These are phyloP conservation scores for Houttuynia cordata DNA, from an alignment of 164 flowering plant genomes.

Conservation along the genomic window DNA sequence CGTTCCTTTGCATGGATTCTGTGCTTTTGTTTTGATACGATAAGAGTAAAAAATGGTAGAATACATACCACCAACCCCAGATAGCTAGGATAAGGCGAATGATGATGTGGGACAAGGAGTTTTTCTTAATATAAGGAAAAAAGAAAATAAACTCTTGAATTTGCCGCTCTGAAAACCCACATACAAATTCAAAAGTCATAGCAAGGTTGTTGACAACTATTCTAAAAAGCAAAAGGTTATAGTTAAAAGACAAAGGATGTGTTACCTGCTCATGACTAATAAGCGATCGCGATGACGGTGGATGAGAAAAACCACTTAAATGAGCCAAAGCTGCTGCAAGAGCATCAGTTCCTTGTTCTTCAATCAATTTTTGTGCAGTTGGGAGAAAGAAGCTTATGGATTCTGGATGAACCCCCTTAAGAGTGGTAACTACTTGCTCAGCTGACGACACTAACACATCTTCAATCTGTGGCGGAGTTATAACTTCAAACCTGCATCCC, in stretches of 20 bases:
- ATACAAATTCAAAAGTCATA: background rate
- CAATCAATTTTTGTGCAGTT: conserved; percentile 59
- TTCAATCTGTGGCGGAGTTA: conserved; percentile 65
- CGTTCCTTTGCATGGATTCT: too few relatives aligned
- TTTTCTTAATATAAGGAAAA: too few relatives aligned
- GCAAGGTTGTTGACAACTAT: background rate
- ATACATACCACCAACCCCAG: too few relatives aligned
- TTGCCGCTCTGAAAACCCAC: too few relatives aligned
- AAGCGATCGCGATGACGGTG: conserved; percentile 90
- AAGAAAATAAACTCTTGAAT: too few relatives aligned
- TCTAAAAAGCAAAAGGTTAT: background rate
- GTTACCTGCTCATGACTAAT: conserved; percentile 82
- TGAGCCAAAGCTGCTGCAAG: conserved; percentile 98
- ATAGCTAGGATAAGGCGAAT: too few relatives aligned
- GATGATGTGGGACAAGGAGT: too few relatives aligned
- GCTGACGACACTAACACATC: conserved; percentile 82
- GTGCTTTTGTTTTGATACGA: too few relatives aligned
- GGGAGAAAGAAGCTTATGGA: conserved; percentile 72
- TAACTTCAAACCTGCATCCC: conserved; percentile 79
- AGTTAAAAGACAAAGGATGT: background rate
- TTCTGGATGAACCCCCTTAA: conserved; percentile 81
- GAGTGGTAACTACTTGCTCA: conserved; percentile 86
- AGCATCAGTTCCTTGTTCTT: conserved; percentile 66
- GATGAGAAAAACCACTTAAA: conserved; percentile 89
- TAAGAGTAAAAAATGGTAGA: too few relatives aligned